These are phyloP conservation scores for Saturnispora galanensis DNA, from an alignment of 805 yeast genomes.

Conservation along the genomic window DNA sequence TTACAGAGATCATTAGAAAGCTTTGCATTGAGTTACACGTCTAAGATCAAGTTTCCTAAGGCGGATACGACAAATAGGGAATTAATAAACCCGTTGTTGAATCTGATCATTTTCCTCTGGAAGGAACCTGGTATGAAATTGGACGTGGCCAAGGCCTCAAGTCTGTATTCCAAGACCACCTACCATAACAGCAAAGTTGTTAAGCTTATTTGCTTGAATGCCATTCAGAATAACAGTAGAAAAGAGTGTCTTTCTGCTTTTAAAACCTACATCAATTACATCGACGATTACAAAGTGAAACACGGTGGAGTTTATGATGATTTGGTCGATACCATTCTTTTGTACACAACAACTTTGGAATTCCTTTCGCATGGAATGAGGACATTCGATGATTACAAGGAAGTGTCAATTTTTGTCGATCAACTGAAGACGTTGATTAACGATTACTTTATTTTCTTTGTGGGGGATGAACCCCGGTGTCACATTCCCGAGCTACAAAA, in stretches of 20 bases:
- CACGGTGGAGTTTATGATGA: slow-evolving; percentile 29
- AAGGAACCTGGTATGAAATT: slow-evolving; percentile 8
- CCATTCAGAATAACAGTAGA: slow-evolving; percentile 16
- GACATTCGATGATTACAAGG: slow-evolving; percentile 12
- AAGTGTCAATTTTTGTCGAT: slow-evolving; percentile 14
- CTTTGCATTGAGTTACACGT: slow-evolving; percentile 13
- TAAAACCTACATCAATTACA: slow-evolving; percentile 33
- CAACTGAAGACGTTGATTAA: slow-evolving; percentile 9
- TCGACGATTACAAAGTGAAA: slow-evolving; percentile 28
- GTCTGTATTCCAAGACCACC: slow-evolving; percentile 31
- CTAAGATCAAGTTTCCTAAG: slow-evolving; percentile 32
- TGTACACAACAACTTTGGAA: slow-evolving; percentile 15
- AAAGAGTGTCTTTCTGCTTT: slow-evolving; percentile 26
- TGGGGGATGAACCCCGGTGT: slow-evolving; percentile 6
- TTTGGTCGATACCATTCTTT: slow-evolving; percentile 23
- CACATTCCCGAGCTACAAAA: slow-evolving; percentile 17
- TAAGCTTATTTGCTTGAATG: slow-evolving; percentile 26
- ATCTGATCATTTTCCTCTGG: slow-evolving; percentile 17
- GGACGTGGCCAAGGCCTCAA: slow-evolving; percentile 21
- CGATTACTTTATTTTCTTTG: slow-evolving; percentile 7
- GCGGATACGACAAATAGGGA: slow-evolving; percentile 29
- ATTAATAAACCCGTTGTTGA: slow-evolving; percentile 26
- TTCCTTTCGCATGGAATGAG: slow-evolving; percentile 9
- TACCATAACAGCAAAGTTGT: slow-evolving; percentile 36
- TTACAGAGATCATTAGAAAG: slow-evolving; percentile 8